Percentiles rank a stretch among this genome's conserved stretches.
phyloP scores from a whole-genome alignment of 257 asterid species.

The Ilex aquifolium region DNA sequence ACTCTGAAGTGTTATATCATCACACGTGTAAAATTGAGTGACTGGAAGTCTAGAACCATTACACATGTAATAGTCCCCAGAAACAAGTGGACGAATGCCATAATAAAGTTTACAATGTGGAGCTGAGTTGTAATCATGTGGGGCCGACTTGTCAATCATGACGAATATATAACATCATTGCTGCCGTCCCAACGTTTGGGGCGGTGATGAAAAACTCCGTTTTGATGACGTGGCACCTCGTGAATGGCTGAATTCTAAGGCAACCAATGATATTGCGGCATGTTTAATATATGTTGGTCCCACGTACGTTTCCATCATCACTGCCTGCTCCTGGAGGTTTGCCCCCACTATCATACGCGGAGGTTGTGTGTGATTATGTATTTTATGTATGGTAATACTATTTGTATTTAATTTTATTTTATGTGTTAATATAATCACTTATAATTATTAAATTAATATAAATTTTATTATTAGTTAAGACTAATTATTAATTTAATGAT shows the following conservation, averaged over 20 bases:
- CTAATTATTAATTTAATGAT: too few species aligned
- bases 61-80: too few species aligned
- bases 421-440: too few species aligned
- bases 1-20: too few species aligned
- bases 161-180: constrained; percentile 27
- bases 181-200: constrained; percentile 4
- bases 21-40: too few species aligned
- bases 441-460: too few species aligned
- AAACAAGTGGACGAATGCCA: too few species aligned
- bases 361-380: background rate
- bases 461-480: too few species aligned
- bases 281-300: constrained; percentile 27
- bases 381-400: too few species aligned
- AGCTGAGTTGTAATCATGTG: background rate
- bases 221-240: constrained; percentile 22
- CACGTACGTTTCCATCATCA: constrained; percentile 18
- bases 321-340: constrained; percentile 1
- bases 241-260: constrained; percentile 26
- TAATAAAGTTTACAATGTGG: too few species aligned
- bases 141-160: constrained; percentile 17
- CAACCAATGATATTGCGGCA: constrained; percentile 55
- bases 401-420: too few species aligned
- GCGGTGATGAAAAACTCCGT: constrained; percentile 12
- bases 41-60: too few species aligned
- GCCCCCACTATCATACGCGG: constrained; percentile 9